Evolutionary conservation across 176 grass and related monocot genomes (phyloP).

Genomic region (Triticum aestivum): DNA sequence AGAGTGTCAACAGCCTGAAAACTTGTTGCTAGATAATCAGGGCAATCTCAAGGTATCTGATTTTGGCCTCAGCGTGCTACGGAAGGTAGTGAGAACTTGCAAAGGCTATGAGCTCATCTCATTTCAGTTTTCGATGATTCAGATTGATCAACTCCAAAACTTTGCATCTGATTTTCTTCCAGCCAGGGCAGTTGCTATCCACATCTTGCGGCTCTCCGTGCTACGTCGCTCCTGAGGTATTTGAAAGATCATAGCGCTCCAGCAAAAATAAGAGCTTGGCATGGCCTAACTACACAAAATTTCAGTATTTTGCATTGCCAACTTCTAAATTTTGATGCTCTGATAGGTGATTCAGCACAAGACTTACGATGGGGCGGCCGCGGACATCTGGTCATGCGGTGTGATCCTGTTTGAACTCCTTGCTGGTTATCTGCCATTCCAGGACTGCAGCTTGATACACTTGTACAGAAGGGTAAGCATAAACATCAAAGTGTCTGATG

Average conservation of each 20-base stretch:
- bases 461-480: slow-evolving; percentile 66
- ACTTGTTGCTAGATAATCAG: slow-evolving; percentile 65
- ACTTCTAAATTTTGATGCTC: neutral
- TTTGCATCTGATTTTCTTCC: neutral
- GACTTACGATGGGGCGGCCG: slow-evolving; percentile 55
- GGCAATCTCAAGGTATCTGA: slow-evolving; percentile 72
- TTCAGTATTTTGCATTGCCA: neutral
- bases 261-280: slow-evolving; percentile 2
- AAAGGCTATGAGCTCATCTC: neutral
- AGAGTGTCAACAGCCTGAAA: slow-evolving; percentile 59
- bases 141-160: neutral
- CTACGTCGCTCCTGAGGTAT: slow-evolving; percentile 82
- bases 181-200: neutral
- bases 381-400: slow-evolving; percentile 76
- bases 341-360: slow-evolving; percentile 69
- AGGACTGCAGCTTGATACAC: slow-evolving; percentile 51
- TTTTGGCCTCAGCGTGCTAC: slow-evolving; percentile 64
- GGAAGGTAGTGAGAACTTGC: slow-evolving; percentile 43
- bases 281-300: neutral
- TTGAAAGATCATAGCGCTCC: neutral
- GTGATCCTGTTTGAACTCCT: slow-evolving; percentile 82
- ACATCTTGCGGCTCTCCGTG: slow-evolving; percentile 79
- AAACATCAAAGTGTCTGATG: neutral
- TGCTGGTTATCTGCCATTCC: slow-evolving; percentile 64
- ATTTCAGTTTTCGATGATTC: neutral